Conservation (phyloP, 306 rosid species). For the Abrus precatorius region DNA sequence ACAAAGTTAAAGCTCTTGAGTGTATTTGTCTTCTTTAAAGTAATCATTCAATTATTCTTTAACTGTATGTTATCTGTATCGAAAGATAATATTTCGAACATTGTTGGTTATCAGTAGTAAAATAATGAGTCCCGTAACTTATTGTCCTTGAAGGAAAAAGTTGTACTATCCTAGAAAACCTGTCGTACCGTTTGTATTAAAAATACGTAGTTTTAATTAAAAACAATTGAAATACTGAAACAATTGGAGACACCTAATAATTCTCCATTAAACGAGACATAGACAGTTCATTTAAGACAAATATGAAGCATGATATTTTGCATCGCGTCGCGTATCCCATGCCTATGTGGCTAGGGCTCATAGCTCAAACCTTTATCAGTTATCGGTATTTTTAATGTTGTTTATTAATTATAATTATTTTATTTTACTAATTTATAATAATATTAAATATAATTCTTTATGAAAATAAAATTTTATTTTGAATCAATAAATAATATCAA, state of each 20-base stretch:
- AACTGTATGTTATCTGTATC: too few species aligned
- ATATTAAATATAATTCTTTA: too few species aligned
- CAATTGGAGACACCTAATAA: not conserved
- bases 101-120: not conserved
- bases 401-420: too few species aligned
- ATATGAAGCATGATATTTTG: not conserved
- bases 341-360: constrained; percentile 19
- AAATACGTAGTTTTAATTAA: not conserved
- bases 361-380: constrained; percentile 23
- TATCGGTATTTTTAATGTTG: not conserved
- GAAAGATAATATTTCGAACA: too few species aligned
- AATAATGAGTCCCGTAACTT: not conserved
- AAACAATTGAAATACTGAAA: not conserved
- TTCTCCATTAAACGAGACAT: too few species aligned
- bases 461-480: too few species aligned
- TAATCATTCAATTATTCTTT: too few species aligned
- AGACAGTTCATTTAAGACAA: not conserved
- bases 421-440: too few species aligned
- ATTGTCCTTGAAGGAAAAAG: not conserved
- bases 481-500: too few species aligned
- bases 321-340: not conserved
- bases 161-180: not conserved
- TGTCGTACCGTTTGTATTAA: not conserved
- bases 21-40: too few species aligned
- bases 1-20: too few species aligned